phyloP scores from a whole-genome alignment of 768 basidiomycete species.

The Lentinula edodes region DNA sequence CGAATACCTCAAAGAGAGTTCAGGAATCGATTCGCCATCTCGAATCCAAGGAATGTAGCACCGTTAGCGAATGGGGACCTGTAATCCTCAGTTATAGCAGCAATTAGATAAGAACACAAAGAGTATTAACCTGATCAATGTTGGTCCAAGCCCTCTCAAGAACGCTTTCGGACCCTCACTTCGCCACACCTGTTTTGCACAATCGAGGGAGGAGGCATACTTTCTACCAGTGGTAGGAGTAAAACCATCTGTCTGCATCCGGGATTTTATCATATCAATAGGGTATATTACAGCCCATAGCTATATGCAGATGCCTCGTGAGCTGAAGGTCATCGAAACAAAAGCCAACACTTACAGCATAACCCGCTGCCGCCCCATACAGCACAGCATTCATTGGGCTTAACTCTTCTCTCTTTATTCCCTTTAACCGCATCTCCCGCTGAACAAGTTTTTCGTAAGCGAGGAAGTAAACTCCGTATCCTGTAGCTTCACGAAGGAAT shows the following conservation, averaged over 20 bases:
- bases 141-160: conserved; percentile 86
- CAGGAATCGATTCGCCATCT: conserved; percentile 77
- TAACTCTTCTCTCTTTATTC: conserved; percentile 72
- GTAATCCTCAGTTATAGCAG: conserved; percentile 5
- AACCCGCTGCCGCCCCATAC: conserved; percentile 90
- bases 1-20: conserved; percentile 26
- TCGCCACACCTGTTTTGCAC: conserved; percentile 76
- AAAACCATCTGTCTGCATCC: conserved; percentile 94
- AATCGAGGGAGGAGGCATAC: conserved; percentile 79
- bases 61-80: conserved; percentile 97
- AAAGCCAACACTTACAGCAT: conserved; percentile 54
- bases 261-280: conserved; percentile 93
- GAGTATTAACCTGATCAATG: conserved; percentile 74
- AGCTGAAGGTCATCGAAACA: no score
- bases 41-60: conserved; percentile 94
- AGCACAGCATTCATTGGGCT: conserved; percentile 71
- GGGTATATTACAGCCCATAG: conserved; percentile 93
- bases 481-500: conserved; percentile 73
- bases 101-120: conserved; percentile 1
- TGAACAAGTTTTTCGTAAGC: conserved; percentile 92
- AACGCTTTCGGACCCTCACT: conserved; percentile 84
- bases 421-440: conserved; percentile 70
- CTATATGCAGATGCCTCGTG: conserved; percentile 28
- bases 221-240: conserved; percentile 68
- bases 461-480: conserved; percentile 87